Evolutionary conservation across 1,284 basidiomycete species (phyloP), one percentile per base, ranked within the genome.

Genomic region (Ganoderma meredithae): DNA sequence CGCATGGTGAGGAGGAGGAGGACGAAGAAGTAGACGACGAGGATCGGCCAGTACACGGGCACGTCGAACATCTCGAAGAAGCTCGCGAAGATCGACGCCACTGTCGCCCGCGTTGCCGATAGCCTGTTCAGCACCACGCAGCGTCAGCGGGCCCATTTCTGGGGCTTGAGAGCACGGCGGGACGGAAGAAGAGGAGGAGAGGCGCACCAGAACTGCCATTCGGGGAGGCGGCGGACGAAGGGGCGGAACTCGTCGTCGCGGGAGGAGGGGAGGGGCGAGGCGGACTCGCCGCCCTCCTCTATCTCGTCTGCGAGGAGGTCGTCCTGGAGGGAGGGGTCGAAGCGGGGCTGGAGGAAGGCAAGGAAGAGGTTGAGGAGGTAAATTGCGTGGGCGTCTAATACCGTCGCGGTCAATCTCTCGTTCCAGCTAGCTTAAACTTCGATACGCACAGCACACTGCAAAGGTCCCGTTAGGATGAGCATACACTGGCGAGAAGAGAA

Each of bases 31-130:
- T 98, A 98, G 74, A 98, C 85, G 74, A 99, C 90, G 60, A 98
- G 87, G 80, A 99, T 98, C 13, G 96, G 96, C 96, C 97, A 99
- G 82, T 98, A 99, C 27, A 99, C 97, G 13, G 97, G 97, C 22
- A 99, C 92, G 79, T 99, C 96, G 75, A 97, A 97, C 47, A 88
- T 79, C 60, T 91, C 87, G 36, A 92, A 96, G 69, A 91, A 82
- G 4, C 96, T 95, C 79, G 92, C 92, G 64, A 92, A 81, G 59
- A 98, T 79, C 5, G 96, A 93, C 66, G 99, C 81, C 19, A 93
- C 63, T 27, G 94, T 94, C 6, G 98, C 96, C 66, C 95, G 92
- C 5, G 97, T 99, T 0, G 95, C 88, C 9, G 95, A 95, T 64
- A 98, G 86, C 97, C 95, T 96, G 79, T 79, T 41, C 10, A 58